Evolutionary conservation across 306 rosid genomes (phyloP).

Genomic region (Mucuna pruriens): DNA sequence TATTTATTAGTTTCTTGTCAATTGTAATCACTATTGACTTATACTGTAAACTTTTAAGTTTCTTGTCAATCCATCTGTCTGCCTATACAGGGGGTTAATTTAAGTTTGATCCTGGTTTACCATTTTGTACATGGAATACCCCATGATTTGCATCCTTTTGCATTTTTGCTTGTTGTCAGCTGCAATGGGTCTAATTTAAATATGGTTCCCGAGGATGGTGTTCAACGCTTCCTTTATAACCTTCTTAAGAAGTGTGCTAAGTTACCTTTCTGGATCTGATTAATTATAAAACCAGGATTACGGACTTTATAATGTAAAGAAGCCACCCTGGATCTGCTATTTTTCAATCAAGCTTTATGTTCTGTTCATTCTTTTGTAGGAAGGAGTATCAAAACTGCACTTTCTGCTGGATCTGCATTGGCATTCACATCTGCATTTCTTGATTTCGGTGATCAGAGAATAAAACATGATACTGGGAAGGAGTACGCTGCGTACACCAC

Average conservation of each 20-base stretch:
- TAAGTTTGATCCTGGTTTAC: neutral
- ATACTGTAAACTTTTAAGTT: neutral
- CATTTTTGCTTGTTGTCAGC: neutral
- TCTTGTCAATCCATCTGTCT: neutral
- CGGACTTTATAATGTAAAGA: neutral
- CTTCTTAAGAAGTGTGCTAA: neutral
- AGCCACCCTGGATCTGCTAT: neutral
- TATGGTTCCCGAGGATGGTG: neutral
- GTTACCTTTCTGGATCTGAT: constrained; percentile 6
- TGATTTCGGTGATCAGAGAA: constrained; percentile 79
- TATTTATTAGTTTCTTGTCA: neutral
- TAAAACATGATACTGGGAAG: constrained; percentile 77
- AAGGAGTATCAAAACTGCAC: constrained; percentile 81
- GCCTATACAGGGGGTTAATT: neutral
- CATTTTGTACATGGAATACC: neutral
- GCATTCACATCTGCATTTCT: constrained; percentile 76
- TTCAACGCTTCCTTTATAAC: neutral
- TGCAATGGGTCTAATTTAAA: neutral
- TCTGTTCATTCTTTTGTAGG: constrained; percentile 55
- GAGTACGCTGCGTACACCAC: constrained; percentile 94
- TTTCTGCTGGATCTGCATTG: constrained; percentile 91
- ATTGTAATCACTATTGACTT: neutral
- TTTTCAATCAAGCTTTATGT: constrained; percentile 26
- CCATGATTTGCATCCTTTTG: neutral
- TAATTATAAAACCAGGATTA: neutral